Evolutionary conservation across 176 grass and related monocot species (phyloP).

Genomic region (Alloteropsis semialata): DNA sequence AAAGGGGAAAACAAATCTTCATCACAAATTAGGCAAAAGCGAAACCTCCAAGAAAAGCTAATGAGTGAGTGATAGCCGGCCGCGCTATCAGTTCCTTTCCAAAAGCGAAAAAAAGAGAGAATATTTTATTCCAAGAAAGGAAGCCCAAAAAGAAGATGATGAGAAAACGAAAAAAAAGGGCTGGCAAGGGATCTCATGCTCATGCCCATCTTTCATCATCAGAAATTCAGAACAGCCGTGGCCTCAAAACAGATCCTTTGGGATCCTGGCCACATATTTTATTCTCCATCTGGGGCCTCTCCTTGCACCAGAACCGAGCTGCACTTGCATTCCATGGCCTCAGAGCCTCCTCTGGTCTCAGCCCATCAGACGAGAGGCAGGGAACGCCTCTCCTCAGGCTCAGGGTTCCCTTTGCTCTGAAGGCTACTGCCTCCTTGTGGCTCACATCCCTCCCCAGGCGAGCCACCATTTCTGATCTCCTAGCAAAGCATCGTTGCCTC

Average conservation of each 20-base stretch:
- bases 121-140: background rate
- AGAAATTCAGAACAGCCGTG: background rate
- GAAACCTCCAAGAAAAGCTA: background rate
- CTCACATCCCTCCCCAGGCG: background rate
- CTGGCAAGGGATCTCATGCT: constrained; percentile 1
- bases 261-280: constrained; percentile 28
- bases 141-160: background rate
- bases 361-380: constrained; percentile 7
- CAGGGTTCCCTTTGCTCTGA: background rate
- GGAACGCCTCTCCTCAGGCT: background rate
- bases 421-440: constrained; percentile 6
- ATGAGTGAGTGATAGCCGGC: background rate
- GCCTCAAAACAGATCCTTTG: constrained; percentile 41
- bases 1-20: background rate
- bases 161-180: background rate
- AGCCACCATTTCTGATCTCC: background rate
- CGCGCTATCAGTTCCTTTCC: background rate
- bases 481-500: background rate
- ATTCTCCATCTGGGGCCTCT: constrained; percentile 14
- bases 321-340: background rate
- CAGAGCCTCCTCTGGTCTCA: background rate
- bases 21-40: too few relatives aligned
- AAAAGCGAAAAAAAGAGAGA: background rate
- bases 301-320: background rate
- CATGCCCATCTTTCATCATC: background rate